Conservation (phyloP, 2,329 filamentous ascomycete genomes). For the Metarhizium humberi region DNA sequence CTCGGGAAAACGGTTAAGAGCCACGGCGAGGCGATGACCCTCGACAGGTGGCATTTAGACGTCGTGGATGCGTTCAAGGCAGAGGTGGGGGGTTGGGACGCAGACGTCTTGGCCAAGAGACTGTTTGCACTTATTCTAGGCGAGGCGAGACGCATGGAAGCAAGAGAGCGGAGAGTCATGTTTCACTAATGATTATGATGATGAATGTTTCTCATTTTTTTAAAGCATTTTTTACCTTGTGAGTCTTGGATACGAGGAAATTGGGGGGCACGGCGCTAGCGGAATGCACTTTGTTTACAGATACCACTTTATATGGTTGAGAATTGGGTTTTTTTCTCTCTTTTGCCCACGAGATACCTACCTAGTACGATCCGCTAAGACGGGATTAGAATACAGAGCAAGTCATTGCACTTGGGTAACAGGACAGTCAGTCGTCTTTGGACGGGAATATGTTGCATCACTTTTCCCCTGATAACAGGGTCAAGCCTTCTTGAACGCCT, state of each 20-base stretch:
- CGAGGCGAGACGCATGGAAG: conserved; percentile 27
- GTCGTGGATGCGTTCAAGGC: conserved; percentile 44
- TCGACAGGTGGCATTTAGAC: conserved; percentile 50
- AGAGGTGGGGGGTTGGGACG: conserved; percentile 41
- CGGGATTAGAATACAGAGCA: background rate
- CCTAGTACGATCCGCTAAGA: background rate
- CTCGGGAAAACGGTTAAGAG: conserved; percentile 40
- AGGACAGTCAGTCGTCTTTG: background rate
- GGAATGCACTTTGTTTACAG: conserved; percentile 3
- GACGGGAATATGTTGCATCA: background rate
- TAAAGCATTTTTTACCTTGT: conserved; percentile 4
- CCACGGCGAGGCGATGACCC: conserved; percentile 34
- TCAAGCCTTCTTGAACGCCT: conserved; percentile 19
- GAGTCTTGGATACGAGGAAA: background rate
- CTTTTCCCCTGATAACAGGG: conserved; percentile 3
- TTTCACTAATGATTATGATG: conserved; percentile 19
- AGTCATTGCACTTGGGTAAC: background rate
- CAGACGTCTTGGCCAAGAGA: conserved; percentile 37
- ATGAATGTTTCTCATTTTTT: background rate
- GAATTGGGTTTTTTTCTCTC: background rate
- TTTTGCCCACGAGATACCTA: background rate
- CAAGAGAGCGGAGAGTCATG: conserved; percentile 14
- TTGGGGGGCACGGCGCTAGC: background rate
- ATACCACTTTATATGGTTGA: conserved; percentile 7
- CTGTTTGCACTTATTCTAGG: conserved; percentile 44